Percentiles rank a stretch among this genome's conserved stretches.
Conservation (phyloP, 2,329 filamentous ascomycete species). For the Alternaria longipes region DNA sequence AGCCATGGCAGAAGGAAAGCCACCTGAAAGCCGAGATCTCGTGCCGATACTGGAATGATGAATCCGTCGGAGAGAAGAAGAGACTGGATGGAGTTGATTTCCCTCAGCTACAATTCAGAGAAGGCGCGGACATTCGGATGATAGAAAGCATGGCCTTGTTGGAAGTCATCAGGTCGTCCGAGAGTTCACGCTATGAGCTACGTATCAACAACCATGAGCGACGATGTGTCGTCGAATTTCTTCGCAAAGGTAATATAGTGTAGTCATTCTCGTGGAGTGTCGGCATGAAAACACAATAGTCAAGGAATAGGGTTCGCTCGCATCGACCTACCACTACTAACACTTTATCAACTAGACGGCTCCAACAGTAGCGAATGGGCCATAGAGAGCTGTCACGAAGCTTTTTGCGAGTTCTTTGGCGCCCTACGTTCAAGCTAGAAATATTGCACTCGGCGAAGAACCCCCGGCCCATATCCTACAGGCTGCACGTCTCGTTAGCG, state of each 20-base stretch:
- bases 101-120: neutral
- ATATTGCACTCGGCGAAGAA: neutral
- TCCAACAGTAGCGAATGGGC: too few species aligned
- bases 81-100: neutral
- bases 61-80: neutral
- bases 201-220: neutral
- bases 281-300: too few species aligned
- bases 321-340: too few species aligned
- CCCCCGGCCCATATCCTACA: neutral
- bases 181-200: neutral
- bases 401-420: too few species aligned
- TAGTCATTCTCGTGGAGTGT: neutral
- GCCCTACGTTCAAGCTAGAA: neutral
- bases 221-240: constrained; percentile 9
- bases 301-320: too few species aligned
- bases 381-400: too few species aligned
- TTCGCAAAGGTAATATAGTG: constrained; percentile 1
- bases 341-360: too few species aligned
- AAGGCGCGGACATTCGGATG: neutral
- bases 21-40: constrained; percentile 6
- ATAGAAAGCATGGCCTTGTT: constrained; percentile 1
- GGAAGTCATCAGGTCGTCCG: neutral
- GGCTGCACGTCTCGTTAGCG: neutral
- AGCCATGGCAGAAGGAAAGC: constrained; percentile 5
- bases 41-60: neutral